Base-by-base conservation (phyloP, 2,329 filamentous ascomycete species). In the Penicillium sp. region DNA sequence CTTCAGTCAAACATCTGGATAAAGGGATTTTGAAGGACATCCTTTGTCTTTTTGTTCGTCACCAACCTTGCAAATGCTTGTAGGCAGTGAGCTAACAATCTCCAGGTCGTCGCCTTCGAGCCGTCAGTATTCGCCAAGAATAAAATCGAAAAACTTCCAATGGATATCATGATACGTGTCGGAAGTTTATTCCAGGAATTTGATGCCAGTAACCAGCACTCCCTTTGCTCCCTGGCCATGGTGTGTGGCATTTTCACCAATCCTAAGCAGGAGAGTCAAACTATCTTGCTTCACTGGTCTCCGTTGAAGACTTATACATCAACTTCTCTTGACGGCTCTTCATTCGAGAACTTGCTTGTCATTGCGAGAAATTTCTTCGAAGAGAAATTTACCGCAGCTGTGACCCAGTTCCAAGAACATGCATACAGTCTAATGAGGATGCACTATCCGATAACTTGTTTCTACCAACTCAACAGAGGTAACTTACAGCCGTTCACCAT, bases 231-330 rank as follows among this genome's bases (percentile, higher is more conserved):
- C 27, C 29, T 57, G 2, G 38, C 40, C 13, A 48, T 55, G 16
- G 11, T 18, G 26, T 57, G 52, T 41, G 55, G 55, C 7, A 41
- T 57, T 7, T 55, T 49, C 8, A 47, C 34, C 13, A 30, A 49
- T 9, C 52, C 52, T 13, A 51, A 54, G 13, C 51, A 50, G 32
- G 16, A 45, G 16, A 40, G 2, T 1, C 23, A 45, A 23, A 23
- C 47, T 10, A 39, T 44, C 8, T 14, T 57, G 29, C 52, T 55
- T 32, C 39, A 34, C 13, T 57, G 55, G 55, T 57, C 55, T 11
- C 47, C 55, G 3, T 6, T 57, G 27, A 51, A 19, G 8, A 11
- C 14, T 16, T 29, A 18, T n/a, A 29, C 32, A 18, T 11, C 7
- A 7, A 30, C 26, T 3, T 9, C 23, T 36, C 13, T 29, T n/a